Evolutionary conservation across 2,329 filamentous ascomycete species (phyloP).

Genomic region (Colletotrichum lentis): DNA sequence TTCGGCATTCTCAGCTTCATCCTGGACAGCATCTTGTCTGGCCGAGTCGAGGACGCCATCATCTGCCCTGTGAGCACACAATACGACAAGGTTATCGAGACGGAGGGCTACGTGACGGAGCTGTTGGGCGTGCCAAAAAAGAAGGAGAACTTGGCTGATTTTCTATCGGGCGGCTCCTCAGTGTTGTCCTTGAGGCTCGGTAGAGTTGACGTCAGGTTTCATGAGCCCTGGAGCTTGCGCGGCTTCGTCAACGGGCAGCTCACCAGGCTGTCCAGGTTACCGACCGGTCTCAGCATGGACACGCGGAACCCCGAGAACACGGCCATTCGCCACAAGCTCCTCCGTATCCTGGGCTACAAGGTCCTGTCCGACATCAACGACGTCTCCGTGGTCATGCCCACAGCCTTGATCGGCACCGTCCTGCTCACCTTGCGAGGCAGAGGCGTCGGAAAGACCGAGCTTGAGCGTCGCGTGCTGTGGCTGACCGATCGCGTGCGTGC

Average conservation of each 20-base stretch:
- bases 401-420: slow-evolving; percentile 92
- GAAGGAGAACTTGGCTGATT: slow-evolving; percentile 91
- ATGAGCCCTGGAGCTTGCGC: slow-evolving; percentile 92
- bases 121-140: slow-evolving; percentile 93
- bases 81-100: slow-evolving; percentile 99
- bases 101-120: slow-evolving; percentile 94
- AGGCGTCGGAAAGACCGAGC: slow-evolving; percentile 86
- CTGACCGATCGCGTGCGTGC: slow-evolving; percentile 80
- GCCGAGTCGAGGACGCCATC: slow-evolving; percentile 86
- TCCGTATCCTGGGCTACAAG: slow-evolving; percentile 89
- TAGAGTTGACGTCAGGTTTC: slow-evolving; percentile 92
- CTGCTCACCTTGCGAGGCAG: slow-evolving; percentile 89
- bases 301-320: slow-evolving; percentile 58
- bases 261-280: slow-evolving; percentile 61
- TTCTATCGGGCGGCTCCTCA: slow-evolving; percentile 84
- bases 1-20: slow-evolving; percentile 95
- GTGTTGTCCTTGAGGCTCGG: slow-evolving; percentile 89
- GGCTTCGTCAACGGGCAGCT: slow-evolving; percentile 83
- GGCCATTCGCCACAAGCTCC: slow-evolving; percentile 72
- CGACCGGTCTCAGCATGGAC: slow-evolving; percentile 57
- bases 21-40: slow-evolving; percentile 87
- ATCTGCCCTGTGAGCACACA: slow-evolving; percentile 97
- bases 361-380: slow-evolving; percentile 94
- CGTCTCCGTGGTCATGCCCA: slow-evolving; percentile 98
- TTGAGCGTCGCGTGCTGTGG: slow-evolving; percentile 90